Conservation (phyloP, 495 filamentous ascomycete genomes). For the Penicillium maclennaniae region DNA sequence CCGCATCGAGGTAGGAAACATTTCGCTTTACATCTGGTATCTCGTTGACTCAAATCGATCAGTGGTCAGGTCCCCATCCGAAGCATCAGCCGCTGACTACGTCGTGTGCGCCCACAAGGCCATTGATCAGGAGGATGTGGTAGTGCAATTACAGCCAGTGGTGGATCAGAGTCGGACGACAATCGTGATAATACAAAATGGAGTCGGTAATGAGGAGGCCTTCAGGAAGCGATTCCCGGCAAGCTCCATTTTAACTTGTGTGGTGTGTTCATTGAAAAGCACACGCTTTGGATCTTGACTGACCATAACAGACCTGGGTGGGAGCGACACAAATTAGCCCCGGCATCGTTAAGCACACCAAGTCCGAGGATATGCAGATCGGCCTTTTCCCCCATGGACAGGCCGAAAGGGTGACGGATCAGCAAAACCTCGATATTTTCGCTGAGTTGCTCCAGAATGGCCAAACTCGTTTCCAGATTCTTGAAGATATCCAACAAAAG, state of each 20-base stretch:
- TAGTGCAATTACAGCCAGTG: constrained; percentile 35
- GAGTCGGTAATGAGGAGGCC: constrained; percentile 63
- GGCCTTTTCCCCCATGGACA: constrained; percentile 42
- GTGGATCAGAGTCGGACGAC: constrained; percentile 29
- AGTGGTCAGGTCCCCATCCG: constrained; percentile 43
- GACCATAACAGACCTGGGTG: constrained; percentile 42
- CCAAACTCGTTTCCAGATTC: constrained; percentile 35
- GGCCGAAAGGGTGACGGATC: constrained; percentile 20
- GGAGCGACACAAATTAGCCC: constrained; percentile 46
- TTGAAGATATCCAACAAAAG: constrained; percentile 42
- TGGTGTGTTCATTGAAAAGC: constrained; percentile 26
- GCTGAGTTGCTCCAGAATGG: constrained; percentile 34
- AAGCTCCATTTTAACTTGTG: constrained; percentile 56
- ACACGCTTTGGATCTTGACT: neutral
- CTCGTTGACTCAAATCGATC: too few species aligned
- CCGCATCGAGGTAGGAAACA: constrained; percentile 33
- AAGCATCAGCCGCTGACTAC: constrained; percentile 36
- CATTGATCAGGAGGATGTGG: constrained; percentile 37
- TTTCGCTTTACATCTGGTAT: neutral
- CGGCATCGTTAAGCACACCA: constrained; percentile 41
- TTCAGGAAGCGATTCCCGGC: constrained; percentile 54
- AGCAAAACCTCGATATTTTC: constrained; percentile 34
- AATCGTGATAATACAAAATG: constrained; percentile 68
- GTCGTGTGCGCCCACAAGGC: constrained; percentile 52
- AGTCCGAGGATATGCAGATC: constrained; percentile 44